Evolutionary conservation across 2,329 filamentous ascomycete genomes (phyloP).

Genomic region (Lachnellula hyalina): DNA sequence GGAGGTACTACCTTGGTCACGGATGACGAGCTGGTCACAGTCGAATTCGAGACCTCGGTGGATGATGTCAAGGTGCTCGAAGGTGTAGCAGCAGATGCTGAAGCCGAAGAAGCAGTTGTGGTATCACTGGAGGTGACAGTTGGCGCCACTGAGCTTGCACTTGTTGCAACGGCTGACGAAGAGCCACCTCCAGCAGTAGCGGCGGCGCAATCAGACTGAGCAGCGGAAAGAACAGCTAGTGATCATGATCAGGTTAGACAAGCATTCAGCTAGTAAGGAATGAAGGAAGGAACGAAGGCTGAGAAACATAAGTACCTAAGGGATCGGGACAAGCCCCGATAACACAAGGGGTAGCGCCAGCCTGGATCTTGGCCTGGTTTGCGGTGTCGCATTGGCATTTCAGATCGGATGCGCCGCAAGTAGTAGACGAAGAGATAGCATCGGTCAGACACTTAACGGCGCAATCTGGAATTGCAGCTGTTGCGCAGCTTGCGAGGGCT

Average conservation of each 20-base stretch:
- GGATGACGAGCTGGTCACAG: too few species aligned
- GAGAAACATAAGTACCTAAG: background rate
- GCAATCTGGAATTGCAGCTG: constrained; percentile 19
- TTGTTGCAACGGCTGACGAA: background rate
- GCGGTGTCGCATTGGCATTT: constrained; percentile 18
- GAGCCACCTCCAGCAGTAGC: background rate
- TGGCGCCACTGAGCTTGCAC: too few species aligned
- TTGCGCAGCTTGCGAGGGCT: constrained; percentile 10
- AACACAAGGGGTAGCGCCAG: constrained; percentile 20
- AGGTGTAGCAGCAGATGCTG: background rate
- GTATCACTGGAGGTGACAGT: too few species aligned
- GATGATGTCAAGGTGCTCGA: background rate
- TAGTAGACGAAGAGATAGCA: constrained; percentile 17
- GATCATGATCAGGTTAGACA: background rate
- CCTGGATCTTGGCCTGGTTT: constrained; percentile 17
- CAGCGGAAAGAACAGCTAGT: constrained; percentile 11
- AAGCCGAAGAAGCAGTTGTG: background rate
- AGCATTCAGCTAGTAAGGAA: background rate
- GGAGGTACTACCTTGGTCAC: background rate
- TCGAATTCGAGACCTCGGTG: too few species aligned
- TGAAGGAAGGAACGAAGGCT: background rate
- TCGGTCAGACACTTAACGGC: constrained; percentile 18
- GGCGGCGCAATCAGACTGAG: constrained; percentile 4
- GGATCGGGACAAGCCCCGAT: constrained; percentile 13
- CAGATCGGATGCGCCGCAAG: constrained; percentile 15